Base-by-base conservation (phyloP, 2,329 filamentous ascomycete species). In the Hymenoscyphus linearis region DNA sequence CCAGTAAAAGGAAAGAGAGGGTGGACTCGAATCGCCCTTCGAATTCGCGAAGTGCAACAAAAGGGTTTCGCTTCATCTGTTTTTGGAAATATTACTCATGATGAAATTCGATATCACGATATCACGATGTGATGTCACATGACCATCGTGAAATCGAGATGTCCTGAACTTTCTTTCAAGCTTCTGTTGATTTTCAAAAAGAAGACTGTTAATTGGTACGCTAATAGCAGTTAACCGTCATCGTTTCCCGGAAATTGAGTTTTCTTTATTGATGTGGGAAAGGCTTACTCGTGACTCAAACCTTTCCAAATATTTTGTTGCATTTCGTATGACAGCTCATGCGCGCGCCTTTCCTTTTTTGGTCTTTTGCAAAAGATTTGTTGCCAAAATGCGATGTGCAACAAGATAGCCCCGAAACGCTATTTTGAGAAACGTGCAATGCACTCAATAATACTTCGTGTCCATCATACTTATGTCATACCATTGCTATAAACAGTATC, bases 1-100 rank as follows among this genome's bases (percentile, higher is more conserved):
- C 52, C 52, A 54, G 52, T 54, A 16, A 54, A 54, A 27, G 12
- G 12, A 6, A 6, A n/a, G 52, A 54, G 52, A 25, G 52, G 25
- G 52, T 14, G 52, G 52, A 54, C 52, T 54, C 52, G 52, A 35
- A 37, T 55, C 53, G 53, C 53, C 53, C 53, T 55, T 55, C 53
- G 37, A 55, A 55, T 36, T 35, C 34, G 53, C 53, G 53, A 55
- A 25, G 44, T 47, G 44, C 44, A 47, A 47, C 44, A 25, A 18
- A 47, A 12, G 10, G 10, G 12, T 47, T 6, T 25, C 22, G 10
- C n/a, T 25, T 25, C 9, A 22, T 47, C 44, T 25, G 44, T 47
- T 47, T 47, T 25, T 7, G 18, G 18, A 18, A 25, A 13, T 25
- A 13, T 47, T 1, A 9, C 44, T 47, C 18, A 9, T 47, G 44